Base-by-base conservation (phyloP, 2,329 filamentous ascomycete genomes). In the Intubia oerlemansii region DNA sequence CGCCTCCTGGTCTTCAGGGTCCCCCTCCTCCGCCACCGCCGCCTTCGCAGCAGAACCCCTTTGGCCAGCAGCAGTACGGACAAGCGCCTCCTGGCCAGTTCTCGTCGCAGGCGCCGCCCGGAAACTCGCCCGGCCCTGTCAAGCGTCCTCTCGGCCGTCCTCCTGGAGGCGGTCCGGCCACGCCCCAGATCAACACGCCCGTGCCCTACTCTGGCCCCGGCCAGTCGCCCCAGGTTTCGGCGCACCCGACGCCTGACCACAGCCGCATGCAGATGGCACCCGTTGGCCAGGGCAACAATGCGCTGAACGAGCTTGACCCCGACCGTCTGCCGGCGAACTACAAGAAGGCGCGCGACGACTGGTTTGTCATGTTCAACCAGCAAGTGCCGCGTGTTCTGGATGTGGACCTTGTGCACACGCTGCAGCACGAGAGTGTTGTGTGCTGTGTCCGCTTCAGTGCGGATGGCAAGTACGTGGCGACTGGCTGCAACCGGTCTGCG, bases 291-390 rank as follows among this genome's bases (percentile, higher is more conserved):
- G 53, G 60, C 45, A 59, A 59, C 45, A 65, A 67, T 41, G 67
- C 75, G 30, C 62, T 93, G 17, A 79, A 79, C 29, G 85, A 95
- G 39, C 64, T 93, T 34, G 81, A 92, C 41, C 69, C 78, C 6
- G 82, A 93, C 35, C 69, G 80, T 35, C 62, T 95, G 23, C 81
- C 84, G 17, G 66, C 76, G 2, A 73, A 82, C 41, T 69, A 82
- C 38, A 95, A 95, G 63, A 84, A 85, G 47, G 77, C 81, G 32
- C 78, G 80, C 17, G 59, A 67, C 25, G 88, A 95, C 48, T 98
- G 88, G 88, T 91, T 90, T 47, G 85, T 80, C 25, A 79, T 95
- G 38, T 98, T 93, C 63, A 93, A 98, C 53, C 82, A 85, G 25
- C 68, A 75, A 33, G 77, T 93, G 21, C 80, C 79, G 36, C 80